Conservation (phyloP, 345 rosid genomes). For the Garcia nutans region DNA sequence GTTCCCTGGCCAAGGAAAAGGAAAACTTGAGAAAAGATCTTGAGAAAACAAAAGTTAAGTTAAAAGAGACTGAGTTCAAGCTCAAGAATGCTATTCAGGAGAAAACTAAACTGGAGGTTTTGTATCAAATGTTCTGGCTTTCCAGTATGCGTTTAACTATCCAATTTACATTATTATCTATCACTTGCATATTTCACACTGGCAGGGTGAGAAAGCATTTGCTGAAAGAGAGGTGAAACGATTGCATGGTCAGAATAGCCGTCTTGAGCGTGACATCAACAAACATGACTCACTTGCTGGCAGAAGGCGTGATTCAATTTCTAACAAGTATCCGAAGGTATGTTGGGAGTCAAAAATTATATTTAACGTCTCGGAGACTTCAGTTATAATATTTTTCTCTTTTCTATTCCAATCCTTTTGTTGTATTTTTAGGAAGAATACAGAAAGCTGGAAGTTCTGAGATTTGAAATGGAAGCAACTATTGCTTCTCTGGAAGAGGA, state of each 20-base stretch:
- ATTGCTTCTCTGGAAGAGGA: constrained; percentile 82
- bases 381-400: constrained; percentile 5
- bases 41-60: constrained; percentile 72
- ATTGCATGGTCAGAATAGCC: constrained; percentile 67
- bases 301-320: constrained; percentile 64
- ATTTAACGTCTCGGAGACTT: constrained; percentile 15
- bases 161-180: not conserved
- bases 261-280: constrained; percentile 80
- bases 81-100: constrained; percentile 84
- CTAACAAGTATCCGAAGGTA: constrained; percentile 47
- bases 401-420: constrained; percentile 15
- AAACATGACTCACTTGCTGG: constrained; percentile 82
- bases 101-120: constrained; percentile 96
- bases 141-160: not conserved
- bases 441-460: constrained; percentile 69
- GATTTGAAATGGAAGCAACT: constrained; percentile 90
- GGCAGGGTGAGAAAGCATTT: constrained; percentile 81
- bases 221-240: constrained; percentile 78
- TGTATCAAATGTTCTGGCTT: constrained; percentile 4
- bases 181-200: constrained; percentile 4
- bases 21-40: constrained; percentile 77
- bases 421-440: constrained; percentile 64
- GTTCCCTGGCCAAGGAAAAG: constrained; percentile 71
- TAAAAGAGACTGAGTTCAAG: constrained; percentile 81
- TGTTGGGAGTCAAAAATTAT: constrained; percentile 23